These are phyloP conservation scores for Aspergillus sp. DNA, from an alignment of 2,329 filamentous ascomycete species.

Conservation along the genomic window DNA sequence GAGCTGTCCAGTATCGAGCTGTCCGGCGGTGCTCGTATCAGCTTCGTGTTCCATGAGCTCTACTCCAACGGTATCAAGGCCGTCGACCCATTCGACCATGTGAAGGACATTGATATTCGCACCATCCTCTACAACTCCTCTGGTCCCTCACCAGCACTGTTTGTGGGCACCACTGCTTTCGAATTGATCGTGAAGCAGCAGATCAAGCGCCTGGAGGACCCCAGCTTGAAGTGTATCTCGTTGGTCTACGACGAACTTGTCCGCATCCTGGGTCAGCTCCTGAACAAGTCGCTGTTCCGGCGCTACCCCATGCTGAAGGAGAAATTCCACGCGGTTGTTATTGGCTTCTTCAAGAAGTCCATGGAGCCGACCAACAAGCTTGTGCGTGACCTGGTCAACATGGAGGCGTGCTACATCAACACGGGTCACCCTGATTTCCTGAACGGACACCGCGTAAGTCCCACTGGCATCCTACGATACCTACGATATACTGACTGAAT, in stretches of 20 bases:
- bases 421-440: slow-evolving; percentile 97
- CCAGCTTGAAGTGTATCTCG: slow-evolving; percentile 94
- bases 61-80: slow-evolving; percentile 98
- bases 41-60: slow-evolving; percentile 98
- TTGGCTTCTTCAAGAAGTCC: slow-evolving; percentile 94
- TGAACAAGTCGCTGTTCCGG: slow-evolving; percentile 85
- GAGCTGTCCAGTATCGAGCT: slow-evolving; percentile 93
- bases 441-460: slow-evolving; percentile 80
- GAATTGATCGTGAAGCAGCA: slow-evolving; percentile 98
- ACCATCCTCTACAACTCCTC: slow-evolving; percentile 98
- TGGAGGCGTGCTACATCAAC: slow-evolving; percentile 98
- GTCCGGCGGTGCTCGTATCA: slow-evolving; percentile 95
- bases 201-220: slow-evolving; percentile 94
- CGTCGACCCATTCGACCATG: slow-evolving; percentile 93
- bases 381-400: slow-evolving; percentile 85
- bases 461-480: background rate
- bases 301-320: slow-evolving; percentile 94
- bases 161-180: slow-evolving; percentile 97
- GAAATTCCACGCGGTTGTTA: slow-evolving; percentile 91
- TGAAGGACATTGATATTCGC: slow-evolving; percentile 96
- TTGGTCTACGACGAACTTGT: slow-evolving; percentile 97
- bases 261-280: slow-evolving; percentile 85
- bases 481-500: slow-evolving; percentile 21
- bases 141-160: slow-evolving; percentile 93
- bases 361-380: slow-evolving; percentile 99